phyloP scores from a whole-genome alignment of 257 asterid genomes.

The Solanum chiquidenum region DNA sequence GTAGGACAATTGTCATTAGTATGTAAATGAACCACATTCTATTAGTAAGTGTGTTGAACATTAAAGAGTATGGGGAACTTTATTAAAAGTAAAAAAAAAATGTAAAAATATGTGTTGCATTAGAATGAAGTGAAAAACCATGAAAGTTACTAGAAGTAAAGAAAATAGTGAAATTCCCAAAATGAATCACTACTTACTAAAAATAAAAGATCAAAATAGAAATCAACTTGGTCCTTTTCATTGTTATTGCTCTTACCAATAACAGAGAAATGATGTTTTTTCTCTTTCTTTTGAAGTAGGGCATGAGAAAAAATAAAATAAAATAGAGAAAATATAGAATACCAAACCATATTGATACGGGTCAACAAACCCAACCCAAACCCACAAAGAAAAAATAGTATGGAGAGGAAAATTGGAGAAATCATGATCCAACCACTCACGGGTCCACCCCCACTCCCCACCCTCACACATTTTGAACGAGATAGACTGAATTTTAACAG shows the following conservation, averaged over 20 bases:
- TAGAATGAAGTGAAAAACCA: background rate
- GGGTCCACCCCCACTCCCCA: background rate
- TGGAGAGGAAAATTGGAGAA: background rate
- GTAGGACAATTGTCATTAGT: background rate
- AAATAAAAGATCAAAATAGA: background rate
- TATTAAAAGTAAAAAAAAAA: background rate
- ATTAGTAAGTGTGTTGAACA: background rate
- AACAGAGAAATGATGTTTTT: background rate
- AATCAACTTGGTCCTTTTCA: background rate
- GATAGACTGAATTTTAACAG: too few relatives aligned
- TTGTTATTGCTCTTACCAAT: background rate
- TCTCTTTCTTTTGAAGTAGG: background rate
- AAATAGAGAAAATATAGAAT: background rate
- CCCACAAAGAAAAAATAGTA: background rate
- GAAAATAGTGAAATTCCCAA: background rate
- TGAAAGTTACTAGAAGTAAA: background rate
- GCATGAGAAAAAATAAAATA: background rate
- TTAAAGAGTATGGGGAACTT: background rate
- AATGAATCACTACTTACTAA: background rate
- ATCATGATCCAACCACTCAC: background rate
- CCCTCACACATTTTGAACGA: too few relatives aligned
- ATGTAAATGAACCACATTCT: background rate
- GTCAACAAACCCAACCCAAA: slow-evolving; percentile 11
- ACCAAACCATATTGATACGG: background rate
- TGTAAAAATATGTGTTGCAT: background rate